Evolutionary conservation across 208 protist genomes (phyloP).

Genomic region (Crithidia fasciculata): DNA sequence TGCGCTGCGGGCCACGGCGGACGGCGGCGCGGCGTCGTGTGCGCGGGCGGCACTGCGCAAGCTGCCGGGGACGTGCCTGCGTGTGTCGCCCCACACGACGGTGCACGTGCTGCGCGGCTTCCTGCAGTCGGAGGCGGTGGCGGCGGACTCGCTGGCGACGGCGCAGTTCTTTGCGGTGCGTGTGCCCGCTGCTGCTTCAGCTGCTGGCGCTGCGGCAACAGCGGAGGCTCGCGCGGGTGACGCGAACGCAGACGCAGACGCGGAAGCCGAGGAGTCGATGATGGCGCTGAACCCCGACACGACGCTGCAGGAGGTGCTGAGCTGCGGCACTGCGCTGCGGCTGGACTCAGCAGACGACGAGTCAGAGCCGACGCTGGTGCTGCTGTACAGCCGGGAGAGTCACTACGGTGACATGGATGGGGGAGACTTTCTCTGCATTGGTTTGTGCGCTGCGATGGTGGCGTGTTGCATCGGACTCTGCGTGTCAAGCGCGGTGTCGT

Average conservation of each 20-base stretch:
- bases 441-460: conserved; percentile 14
- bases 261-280: conserved; percentile 1
- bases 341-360: conserved; percentile 1
- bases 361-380: conserved; percentile 14
- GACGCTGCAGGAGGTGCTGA: conserved; percentile 27
- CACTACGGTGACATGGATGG: conserved; percentile 20
- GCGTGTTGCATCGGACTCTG: conserved; percentile 24
- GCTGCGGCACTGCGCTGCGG: conserved; percentile 4
- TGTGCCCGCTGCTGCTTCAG: neutral
- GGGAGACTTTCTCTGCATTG: conserved; percentile 18
- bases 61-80: conserved; percentile 22
- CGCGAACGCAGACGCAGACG: neutral
- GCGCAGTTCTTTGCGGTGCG: conserved; percentile 31
- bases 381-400: conserved; percentile 25
- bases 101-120: conserved; percentile 23
- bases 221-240: neutral
- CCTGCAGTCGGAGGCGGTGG: conserved; percentile 2
- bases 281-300: conserved; percentile 17
- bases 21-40: neutral
- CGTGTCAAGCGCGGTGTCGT: conserved; percentile 2
- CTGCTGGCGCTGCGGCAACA: neutral
- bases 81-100: conserved; percentile 25
- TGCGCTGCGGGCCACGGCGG: neutral
- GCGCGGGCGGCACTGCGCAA: conserved; percentile 11
- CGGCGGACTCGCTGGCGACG: conserved; percentile 3